Conservation (phyloP, 2,329 filamentous ascomycete species). For the Beauveria scarabaeidicola region DNA sequence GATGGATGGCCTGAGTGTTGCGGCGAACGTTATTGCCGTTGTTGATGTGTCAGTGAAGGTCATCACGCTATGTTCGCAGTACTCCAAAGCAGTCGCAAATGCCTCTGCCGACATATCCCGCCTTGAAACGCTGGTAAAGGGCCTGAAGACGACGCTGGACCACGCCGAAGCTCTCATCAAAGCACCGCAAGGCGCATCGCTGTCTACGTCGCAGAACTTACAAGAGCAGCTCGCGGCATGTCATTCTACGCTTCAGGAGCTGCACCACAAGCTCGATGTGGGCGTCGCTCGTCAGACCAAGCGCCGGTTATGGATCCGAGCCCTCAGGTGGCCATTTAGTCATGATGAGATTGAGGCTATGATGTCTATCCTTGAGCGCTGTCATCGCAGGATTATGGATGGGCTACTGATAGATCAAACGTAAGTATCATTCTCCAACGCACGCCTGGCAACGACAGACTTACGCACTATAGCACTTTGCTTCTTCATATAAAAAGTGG, state of each 20-base stretch:
- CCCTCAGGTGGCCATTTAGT: conserved; percentile 9
- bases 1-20: conserved; percentile 2
- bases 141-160: not conserved
- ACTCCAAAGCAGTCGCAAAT: conserved; percentile 6
- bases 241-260: not conserved
- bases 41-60: conserved; percentile 6
- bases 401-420: conserved; percentile 9
- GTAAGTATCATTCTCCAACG: not conserved
- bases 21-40: conserved; percentile 2
- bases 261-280: not conserved
- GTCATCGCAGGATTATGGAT: conserved; percentile 7
- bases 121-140: not conserved
- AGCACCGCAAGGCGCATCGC: not conserved
- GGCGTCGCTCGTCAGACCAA: not conserved
- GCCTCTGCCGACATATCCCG: not conserved
- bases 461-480: not conserved
- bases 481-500: conserved; percentile 1
- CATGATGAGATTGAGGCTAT: not conserved
- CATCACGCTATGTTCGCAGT: conserved; percentile 2
- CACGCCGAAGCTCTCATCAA: not conserved
- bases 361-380: conserved; percentile 1
- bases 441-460: not conserved
- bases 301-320: not conserved
- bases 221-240: not conserved
- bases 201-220: not conserved